Percentiles rank a stretch among this genome's conserved stretches.
Conservation (phyloP, 306 rosid species). For the Phaseolus lunatus region DNA sequence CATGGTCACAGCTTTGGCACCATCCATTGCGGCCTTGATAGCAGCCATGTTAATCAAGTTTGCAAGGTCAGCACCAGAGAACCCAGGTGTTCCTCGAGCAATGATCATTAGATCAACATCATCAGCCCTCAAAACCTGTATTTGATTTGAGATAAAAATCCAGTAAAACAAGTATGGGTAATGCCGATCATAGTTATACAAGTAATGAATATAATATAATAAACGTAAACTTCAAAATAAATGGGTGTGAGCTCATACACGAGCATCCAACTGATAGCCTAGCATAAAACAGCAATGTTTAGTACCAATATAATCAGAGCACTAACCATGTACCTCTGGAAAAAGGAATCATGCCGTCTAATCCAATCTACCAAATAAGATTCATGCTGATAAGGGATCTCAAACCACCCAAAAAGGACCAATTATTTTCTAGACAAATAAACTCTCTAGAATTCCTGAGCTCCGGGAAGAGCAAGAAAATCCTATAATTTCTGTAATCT, state of each 20-base stretch:
- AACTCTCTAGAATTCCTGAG: neutral
- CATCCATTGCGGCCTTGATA: conserved; percentile 94
- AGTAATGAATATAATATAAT: neutral
- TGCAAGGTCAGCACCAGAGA: conserved; percentile 93
- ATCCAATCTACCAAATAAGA: conserved; percentile 32
- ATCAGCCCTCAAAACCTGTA: conserved; percentile 80
- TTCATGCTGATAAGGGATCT: neutral
- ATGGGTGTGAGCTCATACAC: neutral
- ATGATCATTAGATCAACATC: conserved; percentile 77
- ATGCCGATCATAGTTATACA: neutral
- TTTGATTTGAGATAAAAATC: conserved; percentile 14
- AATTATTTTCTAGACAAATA: neutral
- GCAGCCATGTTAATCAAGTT: conserved; percentile 86
- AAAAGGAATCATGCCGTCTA: neutral
- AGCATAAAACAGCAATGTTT: neutral
- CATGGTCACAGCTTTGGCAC: conserved; percentile 86
- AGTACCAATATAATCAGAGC: neutral
- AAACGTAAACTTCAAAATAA: neutral
- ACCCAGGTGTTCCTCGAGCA: conserved; percentile 89
- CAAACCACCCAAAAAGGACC: neutral
- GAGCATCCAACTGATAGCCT: conserved; percentile 2
- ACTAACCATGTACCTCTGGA: neutral
- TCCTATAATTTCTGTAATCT: neutral
- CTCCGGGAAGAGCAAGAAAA: neutral
- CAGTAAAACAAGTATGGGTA: neutral